phyloP scores from a whole-genome alignment of 306 rosid species.

The Prunus padus region DNA sequence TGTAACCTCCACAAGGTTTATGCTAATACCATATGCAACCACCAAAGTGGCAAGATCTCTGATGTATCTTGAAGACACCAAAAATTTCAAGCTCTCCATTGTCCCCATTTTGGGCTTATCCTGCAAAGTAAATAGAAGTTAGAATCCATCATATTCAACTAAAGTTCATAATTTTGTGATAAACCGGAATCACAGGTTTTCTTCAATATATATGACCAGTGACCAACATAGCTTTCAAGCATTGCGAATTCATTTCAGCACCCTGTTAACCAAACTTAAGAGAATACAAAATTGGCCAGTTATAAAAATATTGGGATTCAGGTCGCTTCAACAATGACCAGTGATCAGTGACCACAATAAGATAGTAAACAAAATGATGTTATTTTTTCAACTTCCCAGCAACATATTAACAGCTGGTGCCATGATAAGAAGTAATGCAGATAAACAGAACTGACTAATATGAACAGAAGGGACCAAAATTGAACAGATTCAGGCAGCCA shows the following conservation, averaged over 20 bases:
- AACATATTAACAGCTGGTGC: neutral
- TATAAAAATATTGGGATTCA: neutral
- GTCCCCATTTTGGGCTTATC: slow-evolving; percentile 93
- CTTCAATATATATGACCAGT: neutral
- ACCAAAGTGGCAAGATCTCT: slow-evolving; percentile 97
- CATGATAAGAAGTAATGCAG: neutral
- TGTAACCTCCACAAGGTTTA: slow-evolving; percentile 93
- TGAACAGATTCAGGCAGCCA: neutral
- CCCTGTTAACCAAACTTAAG: neutral
- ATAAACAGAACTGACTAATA: neutral
- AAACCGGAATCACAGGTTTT: neutral
- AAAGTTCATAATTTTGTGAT: neutral
- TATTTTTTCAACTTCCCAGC: neutral
- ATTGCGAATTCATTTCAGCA: neutral
- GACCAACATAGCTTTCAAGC: neutral
- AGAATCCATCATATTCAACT: slow-evolving; percentile 9
- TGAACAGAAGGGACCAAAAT: neutral
- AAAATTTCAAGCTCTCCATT: slow-evolving; percentile 96
- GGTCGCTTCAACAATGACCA: neutral
- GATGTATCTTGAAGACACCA: slow-evolving; percentile 86
- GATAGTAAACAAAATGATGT: neutral
- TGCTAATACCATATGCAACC: slow-evolving; percentile 93
- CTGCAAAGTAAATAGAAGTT: slow-evolving; percentile 39
- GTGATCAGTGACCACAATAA: neutral
- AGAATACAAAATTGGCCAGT: neutral